Evolutionary conservation across 257 asterid species (phyloP).

Genomic region (Solanum corneliomulleri): DNA sequence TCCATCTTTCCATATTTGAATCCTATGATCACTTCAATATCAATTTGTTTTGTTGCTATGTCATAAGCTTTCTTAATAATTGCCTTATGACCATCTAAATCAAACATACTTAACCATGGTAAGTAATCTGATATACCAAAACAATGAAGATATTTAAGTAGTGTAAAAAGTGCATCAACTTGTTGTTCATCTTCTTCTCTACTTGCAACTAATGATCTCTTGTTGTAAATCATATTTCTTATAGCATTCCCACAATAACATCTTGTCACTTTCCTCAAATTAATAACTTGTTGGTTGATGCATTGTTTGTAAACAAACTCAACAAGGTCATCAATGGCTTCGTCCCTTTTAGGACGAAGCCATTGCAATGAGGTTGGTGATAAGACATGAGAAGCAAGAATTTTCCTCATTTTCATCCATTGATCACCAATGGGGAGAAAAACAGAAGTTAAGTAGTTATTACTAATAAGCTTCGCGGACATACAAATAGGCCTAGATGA

Average conservation of each 20-base stretch:
- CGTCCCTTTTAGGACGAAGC: not conserved
- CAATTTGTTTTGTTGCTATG: not conserved
- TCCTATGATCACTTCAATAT: not conserved
- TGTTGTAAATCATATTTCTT: not conserved
- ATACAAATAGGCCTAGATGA: not conserved
- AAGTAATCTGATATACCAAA: not conserved
- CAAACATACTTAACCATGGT: not conserved
- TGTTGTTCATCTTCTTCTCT: not conserved
- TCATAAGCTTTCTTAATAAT: not conserved
- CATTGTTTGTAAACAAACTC: not conserved
- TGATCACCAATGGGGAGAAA: not conserved
- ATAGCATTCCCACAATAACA: not conserved
- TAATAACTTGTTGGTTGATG: not conserved
- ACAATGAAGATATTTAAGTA: not conserved
- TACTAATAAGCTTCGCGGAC: not conserved
- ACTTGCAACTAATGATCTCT: not conserved
- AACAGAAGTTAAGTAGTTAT: not conserved
- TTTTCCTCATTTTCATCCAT: not conserved
- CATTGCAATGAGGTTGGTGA: not conserved
- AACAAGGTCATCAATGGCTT: not conserved
- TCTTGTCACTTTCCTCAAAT: not conserved
- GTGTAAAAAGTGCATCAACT: not conserved
- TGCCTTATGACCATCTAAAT: not conserved
- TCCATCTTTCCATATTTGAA: not conserved
- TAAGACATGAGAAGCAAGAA: not conserved